Base-by-base conservation (phyloP, 176 grass and related monocot genomes). In the Pontederia crassipes region DNA sequence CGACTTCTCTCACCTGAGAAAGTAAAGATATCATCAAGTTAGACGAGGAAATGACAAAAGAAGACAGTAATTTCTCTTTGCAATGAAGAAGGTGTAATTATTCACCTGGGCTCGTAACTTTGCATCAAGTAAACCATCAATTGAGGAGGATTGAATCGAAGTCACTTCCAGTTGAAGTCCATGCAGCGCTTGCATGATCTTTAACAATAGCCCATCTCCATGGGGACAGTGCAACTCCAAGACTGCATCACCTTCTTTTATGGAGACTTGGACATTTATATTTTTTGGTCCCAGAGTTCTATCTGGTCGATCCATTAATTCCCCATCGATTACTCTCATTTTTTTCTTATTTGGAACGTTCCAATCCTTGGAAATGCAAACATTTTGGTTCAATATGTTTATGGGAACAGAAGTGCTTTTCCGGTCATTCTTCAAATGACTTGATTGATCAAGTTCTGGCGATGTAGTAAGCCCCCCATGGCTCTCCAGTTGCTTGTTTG, bases 211-310 rank as follows among this genome's bases (percentile, higher is more conserved):
- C n/a, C 74, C 87, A 13, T 82, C 74, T 74, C 70, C 61, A 64
- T 76, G 28, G 17, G 67, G 64, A 57, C 93, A 98, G 58, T 79
- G 68, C 1, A 98, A 57, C 67, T 92, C 87, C 57, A 98, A 11
- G 65, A 89, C 53, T 46, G 77, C 84, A 45, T 98, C 87, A n/a
- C 56, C 60, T 59, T 53, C 87, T 17, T 83, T 79, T 26, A 98
- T 81, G 49, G 93, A 92, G 15, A 86, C 93, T 48, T 88, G 81
- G 26, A 98, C 81, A 68, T 86, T 74, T 35, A 76, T 67, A 46
- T 26, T 55, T 17, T 54, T 46, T 15, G 26, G 3, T 0, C 48
- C 46, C 13, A 10, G 12, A 15, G 9, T 45, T 10, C 46, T 51
- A 13, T 63, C 0, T 8, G 45, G 32, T 58, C 51, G 69, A 14